A percentile compares a stretch with the other conserved stretches of the same genome.
These are phyloP conservation scores for Trichoderma guizhouense DNA, from an alignment of 2,329 filamentous ascomycete genomes.

Conservation along the genomic window DNA sequence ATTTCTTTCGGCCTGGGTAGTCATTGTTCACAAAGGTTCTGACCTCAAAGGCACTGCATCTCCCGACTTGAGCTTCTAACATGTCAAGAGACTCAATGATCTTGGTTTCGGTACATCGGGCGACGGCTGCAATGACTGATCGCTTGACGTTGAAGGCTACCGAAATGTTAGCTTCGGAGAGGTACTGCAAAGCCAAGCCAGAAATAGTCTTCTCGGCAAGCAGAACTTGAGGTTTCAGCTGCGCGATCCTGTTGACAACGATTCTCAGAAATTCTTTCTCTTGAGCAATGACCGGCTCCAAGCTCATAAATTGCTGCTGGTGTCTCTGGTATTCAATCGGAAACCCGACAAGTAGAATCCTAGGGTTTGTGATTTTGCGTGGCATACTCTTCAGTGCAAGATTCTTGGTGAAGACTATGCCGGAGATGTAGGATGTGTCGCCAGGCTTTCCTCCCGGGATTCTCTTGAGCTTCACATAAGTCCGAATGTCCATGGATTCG, in stretches of 20 bases:
- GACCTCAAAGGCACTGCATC: constrained; percentile 85
- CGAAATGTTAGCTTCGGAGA: constrained; percentile 84
- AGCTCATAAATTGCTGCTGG: constrained; percentile 87
- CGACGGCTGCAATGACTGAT: constrained; percentile 91
- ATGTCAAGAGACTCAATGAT: constrained; percentile 96
- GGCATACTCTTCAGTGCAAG: constrained; percentile 95
- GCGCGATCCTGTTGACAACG: constrained; percentile 85
- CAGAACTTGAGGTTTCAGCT: constrained; percentile 77
- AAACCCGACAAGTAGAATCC: constrained; percentile 90
- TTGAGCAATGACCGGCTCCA: constrained; percentile 94
- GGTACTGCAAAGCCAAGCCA: constrained; percentile 81
- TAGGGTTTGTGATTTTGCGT: constrained; percentile 75
- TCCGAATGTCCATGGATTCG: constrained; percentile 94
- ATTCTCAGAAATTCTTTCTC: constrained; percentile 92
- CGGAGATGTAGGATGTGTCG: constrained; percentile 94
- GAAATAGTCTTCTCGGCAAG: constrained; percentile 93
- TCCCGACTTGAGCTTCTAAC: constrained; percentile 67
- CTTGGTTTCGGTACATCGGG: constrained; percentile 84
- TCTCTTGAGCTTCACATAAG: constrained; percentile 97
- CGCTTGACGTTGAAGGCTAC: constrained; percentile 97
- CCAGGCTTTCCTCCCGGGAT: constrained; percentile 86
- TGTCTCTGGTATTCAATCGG: constrained; percentile 91
- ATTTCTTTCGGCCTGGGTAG: constrained; percentile 75
- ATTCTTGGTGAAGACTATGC: constrained; percentile 96
- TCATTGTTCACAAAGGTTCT: constrained; percentile 87